Conservation (phyloP, 2,329 filamentous ascomycete genomes). For the Pseudogymnoascus sp. region DNA sequence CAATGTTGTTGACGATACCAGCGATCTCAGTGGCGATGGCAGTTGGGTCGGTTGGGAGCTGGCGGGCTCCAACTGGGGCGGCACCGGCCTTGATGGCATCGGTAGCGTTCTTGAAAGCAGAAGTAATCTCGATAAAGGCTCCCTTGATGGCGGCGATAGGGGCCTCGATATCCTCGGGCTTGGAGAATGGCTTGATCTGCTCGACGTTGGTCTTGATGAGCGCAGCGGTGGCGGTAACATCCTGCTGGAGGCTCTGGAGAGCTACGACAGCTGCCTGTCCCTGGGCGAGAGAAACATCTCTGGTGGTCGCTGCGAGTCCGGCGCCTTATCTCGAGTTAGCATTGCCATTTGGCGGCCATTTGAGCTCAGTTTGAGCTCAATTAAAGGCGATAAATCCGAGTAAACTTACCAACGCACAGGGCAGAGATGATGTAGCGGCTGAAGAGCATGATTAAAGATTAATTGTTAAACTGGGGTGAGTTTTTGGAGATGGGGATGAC, state of each 20-base stretch:
- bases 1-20: not conserved
- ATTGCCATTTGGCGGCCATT: not conserved
- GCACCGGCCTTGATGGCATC: not conserved
- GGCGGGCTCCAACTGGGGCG: not conserved
- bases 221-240: not conserved
- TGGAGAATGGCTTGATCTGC: not conserved
- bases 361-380: not conserved
- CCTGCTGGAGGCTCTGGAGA: not conserved
- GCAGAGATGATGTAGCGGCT: not conserved
- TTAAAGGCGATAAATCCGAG: not conserved
- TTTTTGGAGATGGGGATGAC: not conserved
- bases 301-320: not conserved
- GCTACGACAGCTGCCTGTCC: not conserved
- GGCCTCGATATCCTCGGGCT: not conserved
- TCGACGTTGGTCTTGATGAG: not conserved
- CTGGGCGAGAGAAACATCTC: not conserved
- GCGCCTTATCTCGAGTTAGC: not conserved
- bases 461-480: not conserved
- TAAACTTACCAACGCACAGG: conserved; percentile 1
- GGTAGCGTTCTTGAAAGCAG: not conserved
- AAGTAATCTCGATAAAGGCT: not conserved
- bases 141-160: not conserved
- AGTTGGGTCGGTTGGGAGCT: not conserved
- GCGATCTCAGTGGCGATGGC: not conserved
- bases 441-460: not conserved